Evolutionary conservation across 2,329 filamentous ascomycete species (phyloP).

Genomic region (Botrytis squamosa): DNA sequence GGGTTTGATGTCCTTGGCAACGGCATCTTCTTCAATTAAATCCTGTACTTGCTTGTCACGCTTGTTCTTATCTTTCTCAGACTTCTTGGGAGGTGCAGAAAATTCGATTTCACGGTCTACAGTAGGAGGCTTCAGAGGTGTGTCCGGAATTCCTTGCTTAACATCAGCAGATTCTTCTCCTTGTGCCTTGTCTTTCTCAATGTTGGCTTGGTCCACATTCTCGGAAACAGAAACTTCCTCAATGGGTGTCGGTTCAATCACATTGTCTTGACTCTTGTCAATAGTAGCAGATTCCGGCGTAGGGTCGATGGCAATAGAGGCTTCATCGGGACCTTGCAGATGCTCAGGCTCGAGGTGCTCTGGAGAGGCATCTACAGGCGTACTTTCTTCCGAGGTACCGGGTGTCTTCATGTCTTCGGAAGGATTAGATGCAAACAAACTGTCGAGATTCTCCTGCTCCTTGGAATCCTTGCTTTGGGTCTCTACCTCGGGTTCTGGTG

Average conservation of each 20-base stretch:
- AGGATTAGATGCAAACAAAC: neutral
- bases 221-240: neutral
- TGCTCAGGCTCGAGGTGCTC: neutral
- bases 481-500: neutral
- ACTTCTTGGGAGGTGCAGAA: slow-evolving; percentile 14
- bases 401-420: neutral
- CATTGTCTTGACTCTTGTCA: neutral
- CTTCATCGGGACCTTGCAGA: neutral
- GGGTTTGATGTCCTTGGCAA: neutral
- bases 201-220: neutral
- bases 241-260: neutral
- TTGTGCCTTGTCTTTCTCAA: neutral
- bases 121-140: neutral
- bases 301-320: neutral
- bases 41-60: slow-evolving; percentile 14
- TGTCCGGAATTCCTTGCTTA: neutral
- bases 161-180: neutral
- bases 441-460: neutral
- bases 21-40: slow-evolving; percentile 10
- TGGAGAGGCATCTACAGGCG: neutral
- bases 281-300: neutral
- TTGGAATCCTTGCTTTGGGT: neutral
- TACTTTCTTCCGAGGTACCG: neutral
- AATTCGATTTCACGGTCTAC: neutral
- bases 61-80: slow-evolving; percentile 34